A percentile compares a stretch with the other conserved stretches of the same genome.
phyloP scores from a whole-genome alignment of 1,139 yeast genomes.

The Chernovozyma sophiae-reginae region DNA sequence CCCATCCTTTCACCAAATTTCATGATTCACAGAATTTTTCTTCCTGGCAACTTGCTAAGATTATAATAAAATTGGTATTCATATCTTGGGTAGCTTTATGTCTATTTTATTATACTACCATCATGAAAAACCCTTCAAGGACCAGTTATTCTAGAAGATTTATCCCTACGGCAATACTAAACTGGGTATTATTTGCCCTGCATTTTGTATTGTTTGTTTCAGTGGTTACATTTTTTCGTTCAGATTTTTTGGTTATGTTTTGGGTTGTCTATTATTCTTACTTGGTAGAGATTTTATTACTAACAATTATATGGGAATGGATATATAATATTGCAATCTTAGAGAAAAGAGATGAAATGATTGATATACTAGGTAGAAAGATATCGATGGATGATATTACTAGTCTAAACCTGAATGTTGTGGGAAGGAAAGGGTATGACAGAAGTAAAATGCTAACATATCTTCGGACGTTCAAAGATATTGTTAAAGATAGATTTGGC shows the following conservation, averaged over 20 bases:
- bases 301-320: conserved; percentile 53
- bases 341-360: conserved; percentile 40
- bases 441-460: too few species aligned
- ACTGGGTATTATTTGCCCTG: conserved; percentile 28
- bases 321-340: conserved; percentile 37
- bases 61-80: conserved; percentile 19
- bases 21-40: neutral
- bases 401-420: conserved; percentile 11
- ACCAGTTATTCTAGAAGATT: conserved; percentile 33
- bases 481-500: too few species aligned
- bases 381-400: conserved; percentile 36
- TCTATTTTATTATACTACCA: conserved; percentile 26
- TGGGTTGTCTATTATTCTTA: conserved; percentile 40
- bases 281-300: conserved; percentile 34
- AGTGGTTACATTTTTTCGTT: conserved; percentile 21
- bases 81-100: conserved; percentile 24
- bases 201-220: conserved; percentile 30
- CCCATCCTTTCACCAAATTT: conserved; percentile 11
- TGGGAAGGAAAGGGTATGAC: too few species aligned
- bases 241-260: conserved; percentile 27
- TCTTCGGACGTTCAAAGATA: too few species aligned
- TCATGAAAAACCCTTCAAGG: conserved; percentile 27
- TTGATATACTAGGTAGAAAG: conserved; percentile 47
- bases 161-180: conserved; percentile 39
- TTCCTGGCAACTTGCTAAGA: conserved; percentile 23